A percentile compares a stretch with the other conserved stretches of the same genome.
Evolutionary conservation across 768 basidiomycete genomes (phyloP).

Genomic region (Terana coerulea): DNA sequence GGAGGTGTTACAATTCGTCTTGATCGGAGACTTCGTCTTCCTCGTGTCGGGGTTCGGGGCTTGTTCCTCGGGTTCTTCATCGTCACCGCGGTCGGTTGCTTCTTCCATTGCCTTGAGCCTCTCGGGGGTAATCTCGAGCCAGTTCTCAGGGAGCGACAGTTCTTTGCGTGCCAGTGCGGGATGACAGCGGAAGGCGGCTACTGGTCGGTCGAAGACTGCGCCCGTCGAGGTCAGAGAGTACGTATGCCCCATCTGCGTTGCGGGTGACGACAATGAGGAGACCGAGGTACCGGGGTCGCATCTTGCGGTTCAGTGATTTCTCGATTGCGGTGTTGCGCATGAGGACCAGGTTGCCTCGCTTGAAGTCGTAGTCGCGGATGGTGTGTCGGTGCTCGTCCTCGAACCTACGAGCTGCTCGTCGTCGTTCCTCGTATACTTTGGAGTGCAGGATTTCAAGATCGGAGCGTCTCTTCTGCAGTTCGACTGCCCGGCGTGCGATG

Average conservation of each 20-base stretch:
- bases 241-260: constrained; percentile 17
- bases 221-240: constrained; percentile 20
- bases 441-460: too few species aligned
- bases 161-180: too few species aligned
- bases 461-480: neutral
- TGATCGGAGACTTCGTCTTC: too few species aligned
- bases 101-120: too few species aligned
- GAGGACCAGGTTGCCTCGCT: constrained; percentile 20
- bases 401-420: neutral
- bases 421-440: neutral
- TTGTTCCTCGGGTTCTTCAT: too few species aligned
- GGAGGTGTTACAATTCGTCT: too few species aligned
- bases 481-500: neutral
- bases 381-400: neutral
- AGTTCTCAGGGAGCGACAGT: too few species aligned
- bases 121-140: too few species aligned
- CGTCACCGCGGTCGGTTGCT: too few species aligned
- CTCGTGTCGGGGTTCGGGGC: too few species aligned
- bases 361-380: constrained; percentile 23
- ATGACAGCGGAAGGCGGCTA: constrained; percentile 21
- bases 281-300: constrained; percentile 20
- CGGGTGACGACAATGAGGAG: constrained; percentile 18
- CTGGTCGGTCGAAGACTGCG: constrained; percentile 4
- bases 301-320: constrained; percentile 18
- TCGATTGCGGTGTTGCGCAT: constrained; percentile 23